phyloP scores from a whole-genome alignment of 805 yeast species.

The Phaffomyces antillensis region DNA sequence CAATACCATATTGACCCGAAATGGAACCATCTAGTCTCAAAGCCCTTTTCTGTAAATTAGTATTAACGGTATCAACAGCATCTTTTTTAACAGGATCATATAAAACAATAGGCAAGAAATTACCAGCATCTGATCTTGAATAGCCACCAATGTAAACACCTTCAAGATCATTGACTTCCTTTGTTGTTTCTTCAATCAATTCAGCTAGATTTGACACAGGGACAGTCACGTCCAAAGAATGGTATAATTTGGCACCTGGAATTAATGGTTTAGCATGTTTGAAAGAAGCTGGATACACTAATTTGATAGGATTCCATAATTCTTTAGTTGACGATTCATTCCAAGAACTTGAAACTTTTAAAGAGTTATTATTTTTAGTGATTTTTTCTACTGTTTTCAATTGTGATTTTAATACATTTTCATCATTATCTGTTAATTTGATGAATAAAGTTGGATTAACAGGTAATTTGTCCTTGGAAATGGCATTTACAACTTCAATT shows the following conservation, averaged over 20 bases:
- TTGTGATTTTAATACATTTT: slow-evolving; percentile 31
- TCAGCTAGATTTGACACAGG: slow-evolving; percentile 60
- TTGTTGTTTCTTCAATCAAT: slow-evolving; percentile 51
- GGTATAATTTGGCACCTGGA: slow-evolving; percentile 27
- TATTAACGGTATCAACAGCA: slow-evolving; percentile 40
- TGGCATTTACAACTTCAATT: slow-evolving; percentile 57
- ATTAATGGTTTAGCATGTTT: slow-evolving; percentile 47
- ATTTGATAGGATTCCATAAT: slow-evolving; percentile 66
- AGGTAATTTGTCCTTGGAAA: slow-evolving; percentile 36
- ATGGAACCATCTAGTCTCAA: slow-evolving; percentile 68
- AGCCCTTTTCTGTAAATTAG: slow-evolving; percentile 55
- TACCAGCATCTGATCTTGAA: slow-evolving; percentile 79
- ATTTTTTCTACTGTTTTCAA: slow-evolving; percentile 40
- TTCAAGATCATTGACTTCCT: slow-evolving; percentile 43
- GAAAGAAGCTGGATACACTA: slow-evolving; percentile 52
- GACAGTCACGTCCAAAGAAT: slow-evolving; percentile 68
- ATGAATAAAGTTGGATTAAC: slow-evolving; percentile 50
- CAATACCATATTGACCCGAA: slow-evolving; percentile 80
- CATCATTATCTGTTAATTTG: slow-evolving; percentile 47
- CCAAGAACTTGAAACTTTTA: slow-evolving; percentile 49
- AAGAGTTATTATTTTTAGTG: slow-evolving; percentile 38
- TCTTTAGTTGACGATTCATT: slow-evolving; percentile 50
- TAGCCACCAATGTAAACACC: slow-evolving; percentile 51
- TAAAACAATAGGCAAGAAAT: slow-evolving; percentile 59
- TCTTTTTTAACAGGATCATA: slow-evolving; percentile 43